Evolutionary conservation across 225 moss, liverwort and hornwort genomes (phyloP), one percentile per base, ranked within the genome.

Genomic region (Polytrichum formosum): DNA sequence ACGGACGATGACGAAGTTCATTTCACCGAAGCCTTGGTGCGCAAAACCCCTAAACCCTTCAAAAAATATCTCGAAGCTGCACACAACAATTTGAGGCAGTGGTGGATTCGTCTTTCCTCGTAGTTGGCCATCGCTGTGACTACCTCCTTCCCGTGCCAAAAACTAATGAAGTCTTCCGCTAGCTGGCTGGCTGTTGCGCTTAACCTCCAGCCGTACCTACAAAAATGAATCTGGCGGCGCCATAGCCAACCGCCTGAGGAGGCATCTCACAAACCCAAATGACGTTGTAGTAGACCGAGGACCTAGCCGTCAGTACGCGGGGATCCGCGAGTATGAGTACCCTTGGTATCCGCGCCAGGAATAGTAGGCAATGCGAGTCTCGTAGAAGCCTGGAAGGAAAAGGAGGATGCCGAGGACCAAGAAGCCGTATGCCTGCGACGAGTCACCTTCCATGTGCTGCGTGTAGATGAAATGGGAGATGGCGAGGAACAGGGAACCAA

Each of bases 351-450:
- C 88, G 4, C 94, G 91, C 91, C 90, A 94, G 4, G 90, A 86
- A 75, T 94, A 94, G 65, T 94, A 94, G 1, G 94, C 94, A 64
- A 91, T 88, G 33, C 91, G 90, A 63, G 91, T 91, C 80, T 97
- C 96, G 56, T 97, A 97, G 61, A 97, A 97, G 6, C 94, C 96
- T 4, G 94, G 94, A 25, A 97, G 80, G 13, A 97, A 94, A 7
- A 97, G 73, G 5, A 97, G 90, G 55, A 92, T 63, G 18, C 96
- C 96, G 18, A 94, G 80, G 64, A 84, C 79, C 55, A 97, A 80
- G 71, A 92, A 92, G 6, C 96, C 92, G 26, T 88, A 92, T 25
- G 86, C 96, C 77, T 94, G 96, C 7, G 87, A 84, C 0, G 89
- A 81, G 65, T 94, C 96, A 2, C 94, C 96, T 18, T 92, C 94